A percentile compares a stretch with the other conserved stretches of the same genome.
Evolutionary conservation across 768 basidiomycete species (phyloP).

Genomic region (Suillus ampliporus): DNA sequence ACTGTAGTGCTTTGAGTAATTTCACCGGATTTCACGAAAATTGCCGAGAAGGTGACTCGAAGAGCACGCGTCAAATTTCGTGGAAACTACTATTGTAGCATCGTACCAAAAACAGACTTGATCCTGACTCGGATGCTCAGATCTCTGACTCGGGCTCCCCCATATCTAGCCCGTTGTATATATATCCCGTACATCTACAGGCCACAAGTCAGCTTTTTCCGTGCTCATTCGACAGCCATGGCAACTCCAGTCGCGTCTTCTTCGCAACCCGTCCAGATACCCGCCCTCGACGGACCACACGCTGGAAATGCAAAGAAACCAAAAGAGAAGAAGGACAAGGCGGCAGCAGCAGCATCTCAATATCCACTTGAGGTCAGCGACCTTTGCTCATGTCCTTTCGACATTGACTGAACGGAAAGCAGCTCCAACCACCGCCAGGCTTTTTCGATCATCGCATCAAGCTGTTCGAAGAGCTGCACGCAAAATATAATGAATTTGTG

Average conservation of each 20-base stretch:
- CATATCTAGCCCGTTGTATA: conserved; percentile 30
- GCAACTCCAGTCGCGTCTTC: conserved; percentile 59
- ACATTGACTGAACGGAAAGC: not conserved
- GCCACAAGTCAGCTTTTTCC: conserved; percentile 17
- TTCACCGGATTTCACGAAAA: not conserved
- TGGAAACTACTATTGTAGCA: conserved; percentile 23
- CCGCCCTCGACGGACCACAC: conserved; percentile 52
- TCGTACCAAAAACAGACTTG: conserved; percentile 22
- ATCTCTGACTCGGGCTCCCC: conserved; percentile 37
- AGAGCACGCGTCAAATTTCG: conserved; percentile 29
- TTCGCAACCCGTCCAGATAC: conserved; percentile 54
- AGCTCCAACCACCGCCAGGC: conserved; percentile 84
- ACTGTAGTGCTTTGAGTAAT: not conserved
- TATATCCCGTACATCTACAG: conserved; percentile 17
- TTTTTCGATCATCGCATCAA: conserved; percentile 91
- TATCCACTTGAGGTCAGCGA: conserved; percentile 68
- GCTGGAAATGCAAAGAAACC: conserved; percentile 44
- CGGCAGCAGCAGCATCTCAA: conserved; percentile 40
- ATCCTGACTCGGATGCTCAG: conserved; percentile 38
- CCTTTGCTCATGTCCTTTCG: not conserved
- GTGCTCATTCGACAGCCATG: conserved; percentile 49
- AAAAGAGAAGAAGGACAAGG: conserved; percentile 52
- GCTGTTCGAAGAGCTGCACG: conserved; percentile 87
- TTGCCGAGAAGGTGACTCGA: not conserved
- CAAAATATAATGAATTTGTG: conserved; percentile 80